A percentile compares a stretch with the other conserved stretches of the same genome.
These are phyloP conservation scores for Chlamydomonas schloesseri DNA, from an alignment of 139 green algal genomes.

Conservation along the genomic window DNA sequence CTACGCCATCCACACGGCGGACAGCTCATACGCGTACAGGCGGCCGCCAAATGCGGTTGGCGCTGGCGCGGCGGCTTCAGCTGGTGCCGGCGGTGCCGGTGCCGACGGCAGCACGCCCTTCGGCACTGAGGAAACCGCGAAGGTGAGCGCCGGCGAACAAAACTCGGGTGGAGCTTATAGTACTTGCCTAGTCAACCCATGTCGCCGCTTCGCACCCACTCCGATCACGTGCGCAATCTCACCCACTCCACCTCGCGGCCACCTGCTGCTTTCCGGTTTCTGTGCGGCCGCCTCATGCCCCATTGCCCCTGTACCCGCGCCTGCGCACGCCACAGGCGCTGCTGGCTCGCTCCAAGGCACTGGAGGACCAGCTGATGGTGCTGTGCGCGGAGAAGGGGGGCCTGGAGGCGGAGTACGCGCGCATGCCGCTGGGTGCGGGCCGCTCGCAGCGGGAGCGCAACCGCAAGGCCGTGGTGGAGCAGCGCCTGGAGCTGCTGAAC, in stretches of 20 bases:
- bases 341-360: conserved; percentile 50
- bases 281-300: no score
- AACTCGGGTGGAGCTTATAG: no score
- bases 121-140: conserved; percentile 10
- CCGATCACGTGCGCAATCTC: no score
- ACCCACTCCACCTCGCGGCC: no score
- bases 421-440: conserved; percentile 65
- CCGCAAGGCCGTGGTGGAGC: conserved; percentile 70
- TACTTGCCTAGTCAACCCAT: no score
- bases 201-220: no score
- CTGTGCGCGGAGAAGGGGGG: conserved; percentile 67
- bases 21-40: conserved; percentile 21
- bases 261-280: no score
- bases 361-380: conserved; percentile 69
- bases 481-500: conserved; percentile 60
- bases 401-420: conserved; percentile 67
- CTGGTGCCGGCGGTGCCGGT: not conserved
- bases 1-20: conserved; percentile 10
- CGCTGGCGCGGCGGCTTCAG: not conserved
- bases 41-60: conserved; percentile 9
- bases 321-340: no score
- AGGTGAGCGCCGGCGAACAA: no score
- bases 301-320: no score
- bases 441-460: conserved; percentile 63
- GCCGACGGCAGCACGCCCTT: not conserved